These are phyloP conservation scores for Suillus tomentosus DNA, from an alignment of 768 basidiomycete species.

Conservation along the genomic window DNA sequence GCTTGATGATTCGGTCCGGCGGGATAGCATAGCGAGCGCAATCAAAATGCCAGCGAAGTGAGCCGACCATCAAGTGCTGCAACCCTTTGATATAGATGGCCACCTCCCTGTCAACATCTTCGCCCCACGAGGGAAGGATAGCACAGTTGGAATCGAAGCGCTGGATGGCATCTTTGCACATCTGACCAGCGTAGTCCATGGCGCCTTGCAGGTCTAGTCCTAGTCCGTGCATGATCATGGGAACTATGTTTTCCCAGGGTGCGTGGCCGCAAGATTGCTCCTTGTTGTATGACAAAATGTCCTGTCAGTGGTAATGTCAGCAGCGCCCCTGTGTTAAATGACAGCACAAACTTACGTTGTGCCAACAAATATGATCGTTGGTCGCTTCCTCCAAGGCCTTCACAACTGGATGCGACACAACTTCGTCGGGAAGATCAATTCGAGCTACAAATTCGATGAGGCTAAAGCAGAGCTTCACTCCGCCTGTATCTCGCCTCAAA, in stretches of 20 bases:
- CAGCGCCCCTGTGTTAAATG: background rate
- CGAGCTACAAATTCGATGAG: slow-evolving; percentile 54
- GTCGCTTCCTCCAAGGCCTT: slow-evolving; percentile 45
- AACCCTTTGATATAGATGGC: slow-evolving; percentile 59
- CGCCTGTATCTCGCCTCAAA: slow-evolving; percentile 55
- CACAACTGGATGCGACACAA: slow-evolving; percentile 51
- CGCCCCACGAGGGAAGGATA: slow-evolving; percentile 61
- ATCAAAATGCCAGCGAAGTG: slow-evolving; percentile 72
- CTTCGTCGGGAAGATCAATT: slow-evolving; percentile 55
- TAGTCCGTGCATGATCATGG: slow-evolving; percentile 42
- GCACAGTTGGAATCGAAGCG: slow-evolving; percentile 48
- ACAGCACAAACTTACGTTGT: slow-evolving; percentile 35
- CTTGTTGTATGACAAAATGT: slow-evolving; percentile 71
- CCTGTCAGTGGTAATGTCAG: slow-evolving; percentile 41
- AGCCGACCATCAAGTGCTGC: slow-evolving; percentile 71
- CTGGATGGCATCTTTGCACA: slow-evolving; percentile 47
- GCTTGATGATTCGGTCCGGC: slow-evolving; percentile 50
- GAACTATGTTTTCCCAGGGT: slow-evolving; percentile 53
- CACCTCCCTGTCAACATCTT: slow-evolving; percentile 60
- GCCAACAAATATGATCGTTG: slow-evolving; percentile 54
- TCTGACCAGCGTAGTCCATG: slow-evolving; percentile 57
- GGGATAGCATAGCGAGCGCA: slow-evolving; percentile 62
- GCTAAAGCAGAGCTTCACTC: slow-evolving; percentile 44
- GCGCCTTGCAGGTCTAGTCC: slow-evolving; percentile 61
- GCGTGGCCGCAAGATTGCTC: slow-evolving; percentile 71